Conservation (phyloP, 2,329 filamentous ascomycete genomes). For the Knoxdaviesia proteae region DNA sequence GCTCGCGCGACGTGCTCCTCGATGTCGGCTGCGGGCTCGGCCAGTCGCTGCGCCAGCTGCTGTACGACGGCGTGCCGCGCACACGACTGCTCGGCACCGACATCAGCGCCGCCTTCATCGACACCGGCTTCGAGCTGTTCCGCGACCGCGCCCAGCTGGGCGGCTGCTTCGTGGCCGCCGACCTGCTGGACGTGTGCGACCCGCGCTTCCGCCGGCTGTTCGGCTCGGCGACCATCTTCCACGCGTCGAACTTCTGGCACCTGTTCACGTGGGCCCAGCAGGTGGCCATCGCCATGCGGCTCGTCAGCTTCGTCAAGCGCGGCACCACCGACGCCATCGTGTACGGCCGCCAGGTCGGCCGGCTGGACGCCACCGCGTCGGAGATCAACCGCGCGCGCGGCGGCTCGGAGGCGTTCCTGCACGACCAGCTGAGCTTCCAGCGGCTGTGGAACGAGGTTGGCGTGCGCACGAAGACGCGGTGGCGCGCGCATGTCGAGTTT, state of each 20-base stretch:
- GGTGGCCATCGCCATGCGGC: conserved; percentile 20
- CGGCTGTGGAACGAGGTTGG: conserved; percentile 32
- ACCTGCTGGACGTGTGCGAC: conserved; percentile 23
- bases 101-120: conserved; percentile 26
- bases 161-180: conserved; percentile 27
- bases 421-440: conserved; percentile 28
- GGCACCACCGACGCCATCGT: conserved; percentile 23
- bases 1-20: conserved; percentile 19
- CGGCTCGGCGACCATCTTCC: conserved; percentile 23
- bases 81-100: conserved; percentile 28
- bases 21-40: conserved; percentile 31
- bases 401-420: conserved; percentile 15
- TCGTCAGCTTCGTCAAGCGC: conserved; percentile 23
- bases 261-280: conserved; percentile 26
- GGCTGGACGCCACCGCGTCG: conserved; percentile 6
- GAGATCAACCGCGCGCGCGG: background rate
- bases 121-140: conserved; percentile 44
- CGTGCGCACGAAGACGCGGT: conserved; percentile 22
- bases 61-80: conserved; percentile 25
- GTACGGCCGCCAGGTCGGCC: conserved; percentile 28
- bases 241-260: conserved; percentile 28
- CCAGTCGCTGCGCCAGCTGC: conserved; percentile 26
- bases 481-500: conserved; percentile 23
- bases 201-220: conserved; percentile 13
- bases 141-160: conserved; percentile 23